Base-by-base conservation (phyloP, 2,329 filamentous ascomycete species). In the Fusarium acutatum region DNA sequence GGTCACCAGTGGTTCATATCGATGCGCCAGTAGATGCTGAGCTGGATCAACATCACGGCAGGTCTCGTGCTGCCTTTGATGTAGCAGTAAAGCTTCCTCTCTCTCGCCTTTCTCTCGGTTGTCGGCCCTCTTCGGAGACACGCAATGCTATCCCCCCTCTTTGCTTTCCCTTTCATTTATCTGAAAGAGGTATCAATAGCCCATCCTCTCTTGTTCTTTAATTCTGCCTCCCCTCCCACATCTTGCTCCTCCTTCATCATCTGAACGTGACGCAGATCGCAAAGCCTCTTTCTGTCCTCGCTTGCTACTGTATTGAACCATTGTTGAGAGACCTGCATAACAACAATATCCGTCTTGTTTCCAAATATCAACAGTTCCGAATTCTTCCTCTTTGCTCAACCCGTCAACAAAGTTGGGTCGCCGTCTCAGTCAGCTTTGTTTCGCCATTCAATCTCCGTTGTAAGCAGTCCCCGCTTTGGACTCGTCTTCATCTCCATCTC, bases 1-100 rank as follows among this genome's bases (percentile, higher is more conserved):
- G 79, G 79, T 80, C 70, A 72, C 74, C 78, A 80, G 72, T 80
- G 79, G 79, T 73, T 71, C 73, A 71, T 70, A 79, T 64, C 63
- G 47, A 57, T 59, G 60, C 60, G 49, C 67, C 71, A 62, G 59
- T 67, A 53, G 50, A 64, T 63, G 60, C 49, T 72, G 72, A 66
- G 67, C 56, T 75, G 67, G 64, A 65, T 76, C 72, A 75, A 74
- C 72, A 78, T 75, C 76, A 74, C 70, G 62, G 61, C 64, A 71
- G 72, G 72, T 74, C 72, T 74, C 72, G 74, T 72, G 72, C 71
- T 63, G 46, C 58, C 28, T 59, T 62, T 47, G 59, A 65, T 73
- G 66, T 66, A 67, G 67, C 46, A 69, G 46, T 49, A 67, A 28
- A 67, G 43, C 32, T 59, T 49, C 59, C 56, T 49, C 26, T 37